These are phyloP conservation scores for Aureobasidium uvarum DNA, from an alignment of 2,329 filamentous ascomycete genomes.

Conservation along the genomic window DNA sequence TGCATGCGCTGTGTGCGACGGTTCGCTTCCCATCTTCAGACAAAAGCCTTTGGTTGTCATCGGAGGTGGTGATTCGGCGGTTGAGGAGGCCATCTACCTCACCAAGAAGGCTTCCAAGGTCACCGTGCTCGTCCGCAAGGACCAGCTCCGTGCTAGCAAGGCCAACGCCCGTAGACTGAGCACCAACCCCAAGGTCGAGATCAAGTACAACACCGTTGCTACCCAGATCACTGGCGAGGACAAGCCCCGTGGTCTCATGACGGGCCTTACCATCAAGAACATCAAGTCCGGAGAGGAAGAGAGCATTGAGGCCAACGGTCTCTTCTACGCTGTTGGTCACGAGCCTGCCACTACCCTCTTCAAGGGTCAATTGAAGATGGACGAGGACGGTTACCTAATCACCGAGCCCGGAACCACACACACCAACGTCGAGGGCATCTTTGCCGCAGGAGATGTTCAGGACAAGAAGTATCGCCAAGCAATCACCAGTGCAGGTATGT, in stretches of 20 bases:
- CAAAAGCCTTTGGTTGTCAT: conserved; percentile 96
- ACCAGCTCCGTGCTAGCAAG: conserved; percentile 81
- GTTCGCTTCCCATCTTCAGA: conserved; percentile 94
- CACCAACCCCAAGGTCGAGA: conserved; percentile 82
- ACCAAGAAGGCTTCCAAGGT: conserved; percentile 97
- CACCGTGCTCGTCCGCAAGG: conserved; percentile 85
- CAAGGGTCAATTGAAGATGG: conserved; percentile 84
- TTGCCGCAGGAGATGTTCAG: conserved; percentile 95
- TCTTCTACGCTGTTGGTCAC: conserved; percentile 97
- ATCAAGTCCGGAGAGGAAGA: conserved; percentile 71
- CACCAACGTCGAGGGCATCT: conserved; percentile 88
- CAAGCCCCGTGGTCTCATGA: conserved; percentile 75
- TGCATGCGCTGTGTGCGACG: conserved; percentile 96
- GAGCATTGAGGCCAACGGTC: conserved; percentile 82
- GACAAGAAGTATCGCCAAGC: conserved; percentile 98
- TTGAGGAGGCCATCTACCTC: conserved; percentile 95
- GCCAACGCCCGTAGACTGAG: conserved; percentile 88
- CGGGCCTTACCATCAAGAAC: conserved; percentile 79
- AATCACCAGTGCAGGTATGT: conserved; percentile 90
- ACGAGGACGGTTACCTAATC: conserved; percentile 85
- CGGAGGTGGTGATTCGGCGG: conserved; percentile 92
- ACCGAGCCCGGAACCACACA: conserved; percentile 85
- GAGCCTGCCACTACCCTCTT: conserved; percentile 89
- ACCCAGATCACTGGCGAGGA: conserved; percentile 82
- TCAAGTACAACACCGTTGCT: conserved; percentile 79